Evolutionary conservation across 768 basidiomycete genomes (phyloP), one percentile per base, ranked within the genome.

Genomic region (Russula earlei): DNA sequence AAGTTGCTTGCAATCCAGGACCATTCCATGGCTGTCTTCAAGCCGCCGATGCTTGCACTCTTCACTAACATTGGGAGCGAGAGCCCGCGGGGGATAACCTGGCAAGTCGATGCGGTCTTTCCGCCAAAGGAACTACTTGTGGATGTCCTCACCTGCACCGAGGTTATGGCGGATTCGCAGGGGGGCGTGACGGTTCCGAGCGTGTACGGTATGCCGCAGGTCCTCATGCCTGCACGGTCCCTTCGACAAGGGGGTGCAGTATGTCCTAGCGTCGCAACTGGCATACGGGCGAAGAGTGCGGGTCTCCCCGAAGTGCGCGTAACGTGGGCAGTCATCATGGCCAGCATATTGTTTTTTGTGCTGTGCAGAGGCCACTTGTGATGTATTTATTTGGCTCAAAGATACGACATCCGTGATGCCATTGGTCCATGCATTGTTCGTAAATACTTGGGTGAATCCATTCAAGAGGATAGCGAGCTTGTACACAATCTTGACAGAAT

Each of bases 31-130:
- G 76, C 71, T 1, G 64, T 82, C 34, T 80, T 72, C 37, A 84
- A 84, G 61, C 72, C 75, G 0, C 81, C 83, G 1, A 66, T 84
- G 58, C 72, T 83, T 42, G 68, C 77, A 6, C 74, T 83, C 33
- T 64, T 83, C 58, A 77, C 82, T 4, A 83, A 84, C 67, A 64
- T 70, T 36, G 82, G 81, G 33, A 71, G 64, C 49, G 57, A 64
- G 44, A 69, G 70, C n/a, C 63, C 68, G 14, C 64, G 33, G n/a
- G 9, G 34, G 14, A 5, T 66, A 24, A 66, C 57, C 24, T 82
- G 79, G 79, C 72, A 65, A 20, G 71, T 80, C 36, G 71, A 70
- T 5, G 65, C 67, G n/a, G 59, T 72, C 10, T 82, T 75, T 69
- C 56, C 65, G 22, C 62, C 66, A 1, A 68, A 70, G 49, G 73